Evolutionary conservation across 768 basidiomycete species (phyloP).

Genomic region (Candolleomyces eurysporus): DNA sequence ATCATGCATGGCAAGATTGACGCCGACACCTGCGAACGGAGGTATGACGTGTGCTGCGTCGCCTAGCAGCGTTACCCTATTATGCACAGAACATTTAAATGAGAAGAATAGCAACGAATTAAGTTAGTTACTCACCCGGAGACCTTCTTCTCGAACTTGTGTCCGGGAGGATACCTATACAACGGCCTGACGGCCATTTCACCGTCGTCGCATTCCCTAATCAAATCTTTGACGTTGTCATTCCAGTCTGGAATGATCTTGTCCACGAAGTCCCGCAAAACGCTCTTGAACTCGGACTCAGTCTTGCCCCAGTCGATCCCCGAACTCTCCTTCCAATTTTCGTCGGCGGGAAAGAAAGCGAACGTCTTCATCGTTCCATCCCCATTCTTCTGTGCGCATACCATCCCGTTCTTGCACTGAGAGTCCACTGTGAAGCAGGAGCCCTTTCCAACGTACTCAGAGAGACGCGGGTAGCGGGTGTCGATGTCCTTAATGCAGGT

Average conservation of each 20-base stretch:
- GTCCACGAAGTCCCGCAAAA: background rate
- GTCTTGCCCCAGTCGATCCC: background rate
- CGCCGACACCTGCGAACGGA: conserved; percentile 23
- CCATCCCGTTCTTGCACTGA: conserved; percentile 19
- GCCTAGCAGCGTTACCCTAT: conserved; percentile 18
- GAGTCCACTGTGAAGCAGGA: conserved; percentile 16
- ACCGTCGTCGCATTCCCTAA: background rate
- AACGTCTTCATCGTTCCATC: background rate
- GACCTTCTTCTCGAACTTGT: background rate
- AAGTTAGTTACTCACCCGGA: background rate
- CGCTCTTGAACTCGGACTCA: background rate
- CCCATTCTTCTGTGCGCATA: conserved; percentile 31
- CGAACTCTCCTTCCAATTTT: background rate
- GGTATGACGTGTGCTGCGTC: conserved; percentile 28
- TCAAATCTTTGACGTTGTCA: background rate
- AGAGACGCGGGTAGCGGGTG: conserved; percentile 18
- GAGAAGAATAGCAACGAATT: background rate
- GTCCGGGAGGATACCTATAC: conserved; percentile 1
- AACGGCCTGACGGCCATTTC: too few species aligned
- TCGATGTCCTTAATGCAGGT: conserved; percentile 12
- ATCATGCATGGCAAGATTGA: conserved; percentile 22
- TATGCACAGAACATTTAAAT: background rate
- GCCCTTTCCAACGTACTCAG: conserved; percentile 27
- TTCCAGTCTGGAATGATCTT: background rate
- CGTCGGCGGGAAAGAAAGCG: background rate